Evolutionary conservation across 805 yeast species (phyloP).

Genomic region (Candida boidinii): DNA sequence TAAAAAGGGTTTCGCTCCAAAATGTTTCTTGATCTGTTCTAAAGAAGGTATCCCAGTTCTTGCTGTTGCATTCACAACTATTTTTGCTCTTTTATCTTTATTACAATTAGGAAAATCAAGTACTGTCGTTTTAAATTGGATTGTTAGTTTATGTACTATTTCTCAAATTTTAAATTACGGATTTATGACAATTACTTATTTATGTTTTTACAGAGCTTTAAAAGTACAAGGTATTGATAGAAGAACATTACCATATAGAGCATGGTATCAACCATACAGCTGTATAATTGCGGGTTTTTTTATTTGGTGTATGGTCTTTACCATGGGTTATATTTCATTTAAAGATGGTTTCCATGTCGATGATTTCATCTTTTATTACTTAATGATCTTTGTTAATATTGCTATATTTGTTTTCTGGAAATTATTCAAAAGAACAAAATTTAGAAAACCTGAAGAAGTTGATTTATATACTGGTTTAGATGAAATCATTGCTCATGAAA

Average conservation of each 20-base stretch:
- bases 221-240: constrained; percentile 32
- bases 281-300: constrained; percentile 22
- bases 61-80: constrained; percentile 40
- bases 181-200: constrained; percentile 34
- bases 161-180: constrained; percentile 39
- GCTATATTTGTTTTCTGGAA: constrained; percentile 29
- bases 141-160: constrained; percentile 38
- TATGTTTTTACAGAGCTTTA: constrained; percentile 32
- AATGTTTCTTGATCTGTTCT: constrained; percentile 50
- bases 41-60: constrained; percentile 62
- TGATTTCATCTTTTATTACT: constrained; percentile 32
- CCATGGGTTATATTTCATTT: constrained; percentile 31
- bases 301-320: constrained; percentile 23
- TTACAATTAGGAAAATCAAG: constrained; percentile 37
- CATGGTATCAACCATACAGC: constrained; percentile 34
- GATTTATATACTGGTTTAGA: constrained; percentile 30
- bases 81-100: constrained; percentile 60
- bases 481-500: constrained; percentile 32
- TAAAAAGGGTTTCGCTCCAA: constrained; percentile 62
- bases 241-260: constrained; percentile 27
- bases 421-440: constrained; percentile 27
- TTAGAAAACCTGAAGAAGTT: constrained; percentile 25
- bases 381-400: constrained; percentile 32
- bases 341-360: constrained; percentile 31
- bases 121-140: constrained; percentile 31